Evolutionary conservation across 495 filamentous ascomycete genomes (phyloP).

Genomic region (Trichoderma virens): DNA sequence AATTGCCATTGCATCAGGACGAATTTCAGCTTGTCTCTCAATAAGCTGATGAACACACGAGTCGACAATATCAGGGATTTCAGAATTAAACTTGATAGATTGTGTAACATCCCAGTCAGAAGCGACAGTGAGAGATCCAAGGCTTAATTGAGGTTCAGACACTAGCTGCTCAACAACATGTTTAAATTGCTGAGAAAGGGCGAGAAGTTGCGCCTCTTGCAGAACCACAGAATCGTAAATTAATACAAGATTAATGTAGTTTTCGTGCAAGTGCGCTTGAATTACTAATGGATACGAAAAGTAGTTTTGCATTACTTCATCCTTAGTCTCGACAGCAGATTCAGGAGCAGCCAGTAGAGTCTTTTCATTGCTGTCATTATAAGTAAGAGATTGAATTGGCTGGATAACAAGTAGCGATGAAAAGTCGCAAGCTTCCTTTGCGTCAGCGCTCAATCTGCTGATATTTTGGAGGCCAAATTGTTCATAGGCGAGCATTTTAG

Average conservation of each 20-base stretch:
- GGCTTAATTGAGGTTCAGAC: background rate
- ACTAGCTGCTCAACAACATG: slow-evolving; percentile 11
- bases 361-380: background rate
- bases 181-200: slow-evolving; percentile 17
- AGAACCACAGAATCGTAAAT: slow-evolving; percentile 17
- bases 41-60: background rate
- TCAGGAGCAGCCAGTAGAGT: background rate
- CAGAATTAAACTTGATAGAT: background rate
- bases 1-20: slow-evolving; percentile 16
- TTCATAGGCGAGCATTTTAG: slow-evolving; percentile 34
- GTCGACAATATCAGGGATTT: slow-evolving; percentile 2
- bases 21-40: background rate
- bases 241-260: slow-evolving; percentile 12
- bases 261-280: slow-evolving; percentile 13
- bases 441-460: slow-evolving; percentile 15
- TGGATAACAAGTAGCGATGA: slow-evolving; percentile 6
- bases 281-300: slow-evolving; percentile 14
- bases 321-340: background rate
- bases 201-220: slow-evolving; percentile 12
- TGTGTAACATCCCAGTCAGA: background rate
- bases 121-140: background rate
- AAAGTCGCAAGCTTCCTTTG: slow-evolving; percentile 25
- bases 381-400: background rate
- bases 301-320: slow-evolving; percentile 1
- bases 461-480: slow-evolving; percentile 41